Base-by-base conservation (phyloP, 2,329 filamentous ascomycete genomes). In the Trichoderma pleuroti region DNA sequence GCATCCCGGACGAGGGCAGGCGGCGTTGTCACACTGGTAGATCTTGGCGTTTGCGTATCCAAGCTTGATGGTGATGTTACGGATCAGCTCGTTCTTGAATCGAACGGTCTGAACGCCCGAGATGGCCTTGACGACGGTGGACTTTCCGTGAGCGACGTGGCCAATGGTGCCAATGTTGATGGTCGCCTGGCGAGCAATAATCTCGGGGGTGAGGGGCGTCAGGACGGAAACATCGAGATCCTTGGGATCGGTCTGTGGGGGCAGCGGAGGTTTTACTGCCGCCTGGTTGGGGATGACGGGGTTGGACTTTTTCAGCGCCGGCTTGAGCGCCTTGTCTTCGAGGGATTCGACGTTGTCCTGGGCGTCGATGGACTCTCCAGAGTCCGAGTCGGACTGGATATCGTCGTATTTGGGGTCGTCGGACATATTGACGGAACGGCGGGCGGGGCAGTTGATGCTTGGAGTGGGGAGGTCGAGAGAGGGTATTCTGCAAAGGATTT, bases 41-140 rank as follows among this genome's bases (percentile, higher is more conserved):
- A 99, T 94, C 85, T 99, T 98, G 78, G 96, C 96, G 83, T 99
- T 99, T 82, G 96, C 96, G 82, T 99, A 99, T 81, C 96, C 96
- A 78, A 99, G 89, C 90, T 99, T 99, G 87, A 99, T 99, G 78
- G 96, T 99, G 80, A 99, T 99, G 83, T 99, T 99, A 80, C 96
- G 89, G 85, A 98, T 97, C 84, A 98, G 86, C 85, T 99, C 96
- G 86, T 98, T 99, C 92, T 99, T 99, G 88, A 99, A 99, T 76
- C 96, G 90, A 80, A 99, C 96, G 21, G 96, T 99, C 88, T 99
- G 96, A 74, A 99, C 96, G 73, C 96, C 96, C 2, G 96, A 98
- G 78, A 99, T 98, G 78, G 96, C 96, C 88, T 99, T 99, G 78
- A 99, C 96, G 64, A 99, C 96, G 26, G 96, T 99, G 73, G 93